These are phyloP conservation scores for Vigna reflexopilosa DNA, from an alignment of 306 rosid species.

Conservation along the genomic window DNA sequence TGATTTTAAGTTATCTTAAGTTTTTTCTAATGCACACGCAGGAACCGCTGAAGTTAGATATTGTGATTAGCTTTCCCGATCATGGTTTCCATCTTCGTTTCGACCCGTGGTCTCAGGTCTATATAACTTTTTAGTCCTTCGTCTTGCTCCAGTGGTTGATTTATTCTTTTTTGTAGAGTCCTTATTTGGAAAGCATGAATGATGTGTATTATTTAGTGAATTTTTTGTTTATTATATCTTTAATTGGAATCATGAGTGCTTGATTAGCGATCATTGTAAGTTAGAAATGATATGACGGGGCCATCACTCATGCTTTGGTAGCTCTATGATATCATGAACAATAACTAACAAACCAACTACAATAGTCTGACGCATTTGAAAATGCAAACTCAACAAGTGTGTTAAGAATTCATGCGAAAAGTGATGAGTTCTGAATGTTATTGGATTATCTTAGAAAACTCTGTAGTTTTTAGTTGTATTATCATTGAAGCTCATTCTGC, in stretches of 20 bases:
- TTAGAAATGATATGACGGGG: constrained; percentile 30
- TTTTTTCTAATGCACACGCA: constrained; percentile 46
- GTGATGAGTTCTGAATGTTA: not conserved
- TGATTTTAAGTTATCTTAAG: constrained; percentile 1
- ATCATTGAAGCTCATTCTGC: constrained; percentile 21
- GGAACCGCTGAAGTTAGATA: constrained; percentile 91
- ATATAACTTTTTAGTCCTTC: not conserved
- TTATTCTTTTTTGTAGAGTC: constrained; percentile 6
- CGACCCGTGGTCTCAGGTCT: constrained; percentile 98
- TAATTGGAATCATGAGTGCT: constrained; percentile 12
- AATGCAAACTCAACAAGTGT: constrained; percentile 19
- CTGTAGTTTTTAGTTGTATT: constrained; percentile 17
- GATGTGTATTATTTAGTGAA: not conserved
- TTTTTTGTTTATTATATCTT: not conserved
- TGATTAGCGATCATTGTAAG: not conserved
- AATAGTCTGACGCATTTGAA: constrained; percentile 5
- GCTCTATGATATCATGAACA: not conserved
- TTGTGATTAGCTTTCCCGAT: constrained; percentile 96
- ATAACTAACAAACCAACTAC: not conserved
- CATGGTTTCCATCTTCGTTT: constrained; percentile 98
- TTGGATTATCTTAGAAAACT: constrained; percentile 16
- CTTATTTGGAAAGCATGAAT: constrained; percentile 20
- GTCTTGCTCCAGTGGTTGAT: not conserved
- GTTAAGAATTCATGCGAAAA: constrained; percentile 14
- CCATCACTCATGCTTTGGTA: not conserved